Conservation (phyloP, 2,329 filamentous ascomycete genomes). For the Aspergillus intermedius region DNA sequence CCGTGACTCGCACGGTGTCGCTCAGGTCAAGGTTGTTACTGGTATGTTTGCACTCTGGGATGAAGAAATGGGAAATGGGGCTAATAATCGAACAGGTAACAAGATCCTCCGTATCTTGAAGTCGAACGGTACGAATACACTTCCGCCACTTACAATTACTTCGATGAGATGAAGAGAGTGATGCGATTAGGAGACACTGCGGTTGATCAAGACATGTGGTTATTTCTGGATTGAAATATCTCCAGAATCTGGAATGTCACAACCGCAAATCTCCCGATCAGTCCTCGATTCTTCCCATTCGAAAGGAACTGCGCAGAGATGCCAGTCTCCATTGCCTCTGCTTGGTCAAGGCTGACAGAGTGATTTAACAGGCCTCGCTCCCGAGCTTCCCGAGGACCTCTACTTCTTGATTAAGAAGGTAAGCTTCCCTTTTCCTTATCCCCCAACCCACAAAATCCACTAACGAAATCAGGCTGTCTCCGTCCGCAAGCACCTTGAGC, state of each 20-base stretch:
- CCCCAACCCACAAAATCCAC: not conserved
- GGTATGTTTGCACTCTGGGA: slow-evolving; percentile 52
- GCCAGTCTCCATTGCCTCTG: slow-evolving; percentile 61
- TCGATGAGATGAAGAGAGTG: slow-evolving; percentile 19
- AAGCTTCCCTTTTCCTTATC: slow-evolving; percentile 11
- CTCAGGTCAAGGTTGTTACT: slow-evolving; percentile 95
- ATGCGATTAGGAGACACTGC: not conserved
- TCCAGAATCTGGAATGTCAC: not conserved
- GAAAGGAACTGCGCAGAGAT: slow-evolving; percentile 21
- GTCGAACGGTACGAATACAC: slow-evolving; percentile 70
- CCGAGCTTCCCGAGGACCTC: slow-evolving; percentile 97
- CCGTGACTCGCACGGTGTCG: slow-evolving; percentile 95
- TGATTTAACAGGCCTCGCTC: slow-evolving; percentile 91
- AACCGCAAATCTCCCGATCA: not conserved
- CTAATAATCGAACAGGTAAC: slow-evolving; percentile 65
- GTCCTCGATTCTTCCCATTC: slow-evolving; percentile 2
- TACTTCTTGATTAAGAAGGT: slow-evolving; percentile 99
- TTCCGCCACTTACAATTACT: slow-evolving; percentile 8
- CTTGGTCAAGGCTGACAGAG: slow-evolving; percentile 89
- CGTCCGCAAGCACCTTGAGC: slow-evolving; percentile 99
- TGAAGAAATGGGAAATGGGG: slow-evolving; percentile 1
- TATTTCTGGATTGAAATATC: not conserved
- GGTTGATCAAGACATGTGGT: not conserved
- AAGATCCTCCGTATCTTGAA: slow-evolving; percentile 99
- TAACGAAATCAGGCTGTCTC: slow-evolving; percentile 66